phyloP scores from a whole-genome alignment of 2,329 filamentous ascomycete species.

The Hypoxylon sp. region DNA sequence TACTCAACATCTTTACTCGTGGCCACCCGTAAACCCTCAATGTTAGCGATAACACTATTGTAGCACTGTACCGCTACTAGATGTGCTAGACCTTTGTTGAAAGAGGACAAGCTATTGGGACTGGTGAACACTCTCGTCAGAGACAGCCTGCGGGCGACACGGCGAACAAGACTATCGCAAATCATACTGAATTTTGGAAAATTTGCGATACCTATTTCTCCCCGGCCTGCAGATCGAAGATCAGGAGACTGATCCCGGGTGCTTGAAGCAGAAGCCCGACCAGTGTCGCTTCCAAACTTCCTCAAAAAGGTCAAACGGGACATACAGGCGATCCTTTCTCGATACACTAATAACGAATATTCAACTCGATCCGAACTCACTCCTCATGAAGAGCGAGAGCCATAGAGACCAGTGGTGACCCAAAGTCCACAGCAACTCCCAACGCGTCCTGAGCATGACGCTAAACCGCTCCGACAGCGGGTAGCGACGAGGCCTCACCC shows the following conservation, averaged over 20 bases:
- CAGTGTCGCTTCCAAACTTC: not conserved
- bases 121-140: not conserved
- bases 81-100: not conserved
- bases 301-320: not conserved
- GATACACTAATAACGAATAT: not conserved
- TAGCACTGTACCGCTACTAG: not conserved
- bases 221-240: not conserved
- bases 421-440: no score
- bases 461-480: not conserved
- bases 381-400: not conserved
- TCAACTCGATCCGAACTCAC: not conserved
- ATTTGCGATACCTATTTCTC: not conserved
- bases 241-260: not conserved
- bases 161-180: not conserved
- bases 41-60: not conserved
- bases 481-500: not conserved
- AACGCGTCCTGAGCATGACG: not conserved
- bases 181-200: not conserved
- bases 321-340: not conserved
- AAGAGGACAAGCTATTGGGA: not conserved
- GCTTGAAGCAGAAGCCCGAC: not conserved
- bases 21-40: not conserved
- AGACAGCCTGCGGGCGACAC: not conserved
- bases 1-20: no score
- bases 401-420: not conserved